phyloP scores from a whole-genome alignment of 495 filamentous ascomycete genomes.

The Copromyces sp. region DNA sequence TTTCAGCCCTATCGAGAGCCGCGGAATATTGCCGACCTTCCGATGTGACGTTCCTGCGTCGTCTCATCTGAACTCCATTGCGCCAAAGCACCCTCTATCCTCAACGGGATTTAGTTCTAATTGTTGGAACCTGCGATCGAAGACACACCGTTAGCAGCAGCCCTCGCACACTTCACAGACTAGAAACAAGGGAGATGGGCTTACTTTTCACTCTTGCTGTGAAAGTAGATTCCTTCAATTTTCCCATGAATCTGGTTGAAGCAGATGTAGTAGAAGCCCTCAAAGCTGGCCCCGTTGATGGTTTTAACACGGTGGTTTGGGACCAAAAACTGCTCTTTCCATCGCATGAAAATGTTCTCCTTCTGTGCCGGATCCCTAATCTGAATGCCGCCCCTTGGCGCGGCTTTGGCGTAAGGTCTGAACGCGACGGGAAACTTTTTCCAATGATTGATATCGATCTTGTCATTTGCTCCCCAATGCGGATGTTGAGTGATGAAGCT shows the following conservation, averaged over 20 bases:
- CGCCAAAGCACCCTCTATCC: slow-evolving; percentile 74
- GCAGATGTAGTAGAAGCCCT: slow-evolving; percentile 99
- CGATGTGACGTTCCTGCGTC: neutral
- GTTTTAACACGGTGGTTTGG: slow-evolving; percentile 86
- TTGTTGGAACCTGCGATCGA: slow-evolving; percentile 64
- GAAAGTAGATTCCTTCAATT: slow-evolving; percentile 93
- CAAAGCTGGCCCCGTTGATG: slow-evolving; percentile 90
- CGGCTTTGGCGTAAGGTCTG: slow-evolving; percentile 62
- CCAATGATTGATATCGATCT: slow-evolving; percentile 92
- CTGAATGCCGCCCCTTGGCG: slow-evolving; percentile 46
- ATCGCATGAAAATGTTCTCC: slow-evolving; percentile 97
- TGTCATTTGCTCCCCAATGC: slow-evolving; percentile 85
- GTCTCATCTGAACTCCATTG: slow-evolving; percentile 83
- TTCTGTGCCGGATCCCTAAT: slow-evolving; percentile 66
- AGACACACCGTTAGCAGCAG: slow-evolving; percentile 2
- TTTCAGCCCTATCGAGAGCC: neutral
- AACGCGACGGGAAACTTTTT: slow-evolving; percentile 70
- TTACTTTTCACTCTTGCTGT: slow-evolving; percentile 93
- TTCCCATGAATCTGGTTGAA: slow-evolving; percentile 85
- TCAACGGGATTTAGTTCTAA: slow-evolving; percentile 81
- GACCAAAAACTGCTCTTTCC: slow-evolving; percentile 98
- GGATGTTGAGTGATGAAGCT: slow-evolving; percentile 83
- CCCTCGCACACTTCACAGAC: neutral
- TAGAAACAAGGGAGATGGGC: slow-evolving; percentile 18
- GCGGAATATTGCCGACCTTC: neutral